phyloP scores from a whole-genome alignment of 805 yeast genomes.

The Saccharomycopsis fodiens region DNA sequence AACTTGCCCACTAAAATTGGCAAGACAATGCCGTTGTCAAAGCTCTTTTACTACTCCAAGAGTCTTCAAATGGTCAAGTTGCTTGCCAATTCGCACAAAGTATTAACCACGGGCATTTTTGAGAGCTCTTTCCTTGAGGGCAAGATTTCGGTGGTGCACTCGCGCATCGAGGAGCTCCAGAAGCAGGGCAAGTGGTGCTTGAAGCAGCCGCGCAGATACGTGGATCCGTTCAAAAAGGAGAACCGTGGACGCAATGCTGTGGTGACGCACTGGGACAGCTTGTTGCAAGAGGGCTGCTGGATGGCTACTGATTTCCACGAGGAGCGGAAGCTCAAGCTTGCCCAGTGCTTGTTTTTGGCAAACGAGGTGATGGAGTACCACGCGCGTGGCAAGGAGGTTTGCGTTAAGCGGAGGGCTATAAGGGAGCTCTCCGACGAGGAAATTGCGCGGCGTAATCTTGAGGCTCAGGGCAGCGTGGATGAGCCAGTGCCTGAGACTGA shows the following conservation, averaged over 20 bases:
- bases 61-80: constrained; percentile 78
- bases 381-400: constrained; percentile 59
- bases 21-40: constrained; percentile 66
- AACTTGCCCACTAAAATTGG: constrained; percentile 45
- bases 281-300: constrained; percentile 79
- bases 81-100: constrained; percentile 79
- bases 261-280: constrained; percentile 57
- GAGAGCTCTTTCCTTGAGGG: constrained; percentile 86
- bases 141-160: constrained; percentile 79
- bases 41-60: constrained; percentile 79
- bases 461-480: constrained; percentile 4
- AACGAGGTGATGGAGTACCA: constrained; percentile 73
- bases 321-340: constrained; percentile 57
- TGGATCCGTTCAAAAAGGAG: constrained; percentile 49
- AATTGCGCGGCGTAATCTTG: constrained; percentile 6
- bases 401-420: constrained; percentile 49
- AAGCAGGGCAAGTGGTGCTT: constrained; percentile 86
- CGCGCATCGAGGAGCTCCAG: constrained; percentile 87
- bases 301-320: constrained; percentile 72
- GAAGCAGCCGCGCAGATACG: constrained; percentile 67
- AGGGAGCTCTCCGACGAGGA: constrained; percentile 23
- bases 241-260: background rate
- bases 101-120: constrained; percentile 74
- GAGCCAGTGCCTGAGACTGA: constrained; percentile 16
- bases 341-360: constrained; percentile 63